Evolutionary conservation across 768 basidiomycete genomes (phyloP), one percentile per base, ranked within the genome.

Genomic region (Naganishia onofrii): DNA sequence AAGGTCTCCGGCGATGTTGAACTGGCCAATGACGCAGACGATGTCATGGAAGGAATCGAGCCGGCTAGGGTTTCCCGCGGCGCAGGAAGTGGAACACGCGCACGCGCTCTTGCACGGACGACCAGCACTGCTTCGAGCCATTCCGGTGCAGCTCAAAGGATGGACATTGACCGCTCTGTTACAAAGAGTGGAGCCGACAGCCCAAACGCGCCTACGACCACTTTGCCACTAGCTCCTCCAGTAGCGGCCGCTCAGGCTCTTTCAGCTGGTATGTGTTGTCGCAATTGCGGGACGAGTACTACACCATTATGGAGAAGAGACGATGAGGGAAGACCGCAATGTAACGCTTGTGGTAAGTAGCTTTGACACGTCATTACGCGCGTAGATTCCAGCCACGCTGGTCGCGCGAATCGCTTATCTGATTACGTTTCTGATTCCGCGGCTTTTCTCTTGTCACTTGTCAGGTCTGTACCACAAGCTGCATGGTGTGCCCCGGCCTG

Each of bases 401-500:
- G 23, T 23, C 36, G 32, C 60, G 60, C 42, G 38, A 42, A 28
- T 21, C 60, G 60, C 34, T 46, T 63, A 63, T 63, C 60, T 42
- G 60, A 63, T 63, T 46, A 63, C 60, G 34, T 38, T 28, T 23
- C 57, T 60, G 54, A 64, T 42, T 23, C 23, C n/a, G 64, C 21
- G 0, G 0, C 21, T 42, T 60, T 64, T 68, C 58, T 71, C 29
- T 17, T 66, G 19, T 51, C 21, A 51, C 70, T 74, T 73, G 3
- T n/a, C 77, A 97, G 95, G 95, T 68, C 86, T 99, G 10, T 99
- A 98, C 83, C 96, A 92, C 85, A 98, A 99, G 82, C 86, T 99
- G 15, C 96, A 99, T 83, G 93, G 93, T 57, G 92, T 91, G 1
- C 93, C 97, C 76, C 88, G 96, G 44, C 96, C 96, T 46, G 94